Conservation (phyloP, 345 rosid genomes). For the Aquilaria sinensis region DNA sequence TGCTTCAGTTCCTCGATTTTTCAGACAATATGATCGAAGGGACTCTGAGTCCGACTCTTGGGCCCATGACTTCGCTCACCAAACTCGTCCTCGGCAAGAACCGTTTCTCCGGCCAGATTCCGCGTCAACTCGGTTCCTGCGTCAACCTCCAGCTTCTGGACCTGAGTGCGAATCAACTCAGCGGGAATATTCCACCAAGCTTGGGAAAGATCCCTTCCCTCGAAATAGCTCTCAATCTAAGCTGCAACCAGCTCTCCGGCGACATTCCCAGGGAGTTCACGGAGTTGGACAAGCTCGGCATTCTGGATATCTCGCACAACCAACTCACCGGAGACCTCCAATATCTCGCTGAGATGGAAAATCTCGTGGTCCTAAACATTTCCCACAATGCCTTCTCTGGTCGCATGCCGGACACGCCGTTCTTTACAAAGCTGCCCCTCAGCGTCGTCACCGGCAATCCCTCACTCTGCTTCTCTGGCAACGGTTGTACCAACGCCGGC, state of each 20-base stretch:
- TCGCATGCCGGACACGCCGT: conserved; percentile 66
- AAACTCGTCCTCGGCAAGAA: conserved; percentile 68
- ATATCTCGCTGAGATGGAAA: conserved; percentile 51
- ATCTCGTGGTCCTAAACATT: conserved; percentile 81
- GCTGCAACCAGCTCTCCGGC: conserved; percentile 64
- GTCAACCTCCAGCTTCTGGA: conserved; percentile 66
- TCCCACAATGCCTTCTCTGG: conserved; percentile 83
- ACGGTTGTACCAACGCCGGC: conserved; percentile 25
- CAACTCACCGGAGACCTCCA: conserved; percentile 59
- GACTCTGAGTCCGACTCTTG: conserved; percentile 45
- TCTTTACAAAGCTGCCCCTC: conserved; percentile 74
- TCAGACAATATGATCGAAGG: conserved; percentile 62
- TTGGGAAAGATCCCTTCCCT: conserved; percentile 61
- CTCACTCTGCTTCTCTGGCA: conserved; percentile 49
- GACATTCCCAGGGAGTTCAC: conserved; percentile 50
- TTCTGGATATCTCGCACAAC: conserved; percentile 68
- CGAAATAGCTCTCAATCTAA: conserved; percentile 74
- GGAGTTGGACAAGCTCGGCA: conserved; percentile 55
- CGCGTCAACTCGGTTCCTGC: conserved; percentile 60
- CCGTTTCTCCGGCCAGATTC: conserved; percentile 56
- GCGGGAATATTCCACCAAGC: conserved; percentile 57
- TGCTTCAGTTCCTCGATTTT: conserved; percentile 56
- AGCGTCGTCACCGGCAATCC: conserved; percentile 63
- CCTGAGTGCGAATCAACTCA: conserved; percentile 53
- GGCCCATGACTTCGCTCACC: conserved; percentile 52